Evolutionary conservation across 1,139 yeast species (phyloP).

Genomic region (Yamadazyma triangularis): DNA sequence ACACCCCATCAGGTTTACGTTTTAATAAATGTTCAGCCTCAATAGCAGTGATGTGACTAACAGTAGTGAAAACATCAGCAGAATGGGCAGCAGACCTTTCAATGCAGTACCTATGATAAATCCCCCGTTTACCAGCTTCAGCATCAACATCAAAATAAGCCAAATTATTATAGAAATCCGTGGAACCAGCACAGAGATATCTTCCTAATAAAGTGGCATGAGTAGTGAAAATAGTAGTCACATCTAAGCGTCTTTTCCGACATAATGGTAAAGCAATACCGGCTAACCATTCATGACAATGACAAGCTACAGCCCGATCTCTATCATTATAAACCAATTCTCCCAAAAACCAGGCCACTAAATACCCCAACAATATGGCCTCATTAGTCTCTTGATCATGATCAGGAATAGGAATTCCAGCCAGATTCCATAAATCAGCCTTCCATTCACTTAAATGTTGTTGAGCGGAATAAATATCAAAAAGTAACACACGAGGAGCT

Average conservation of each 20-base stretch:
- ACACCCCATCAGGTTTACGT: conserved; percentile 95
- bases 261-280: conserved; percentile 94
- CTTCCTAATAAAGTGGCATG: conserved; percentile 96
- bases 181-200: conserved; percentile 92
- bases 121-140: conserved; percentile 97
- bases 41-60: conserved; percentile 92
- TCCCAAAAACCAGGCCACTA: conserved; percentile 96
- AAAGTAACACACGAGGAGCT: conserved; percentile 87
- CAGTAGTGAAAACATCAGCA: conserved; percentile 96
- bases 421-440: conserved; percentile 83
- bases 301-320: conserved; percentile 86
- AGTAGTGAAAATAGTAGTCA: conserved; percentile 93
- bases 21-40: conserved; percentile 91
- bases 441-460: conserved; percentile 86
- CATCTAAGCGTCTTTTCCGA: conserved; percentile 86
- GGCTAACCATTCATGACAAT: conserved; percentile 98
- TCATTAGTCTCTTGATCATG: conserved; percentile 87
- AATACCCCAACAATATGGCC: conserved; percentile 86
- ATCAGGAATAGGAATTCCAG: conserved; percentile 91
- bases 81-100: conserved; percentile 96
- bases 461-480: conserved; percentile 77
- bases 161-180: conserved; percentile 90
- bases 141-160: conserved; percentile 92
- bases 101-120: conserved; percentile 93
- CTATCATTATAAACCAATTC: conserved; percentile 81